A percentile compares a stretch with the other conserved stretches of the same genome.
These are phyloP conservation scores for Rhizopogon vinicolor DNA, from an alignment of 768 basidiomycete genomes.

Conservation along the genomic window DNA sequence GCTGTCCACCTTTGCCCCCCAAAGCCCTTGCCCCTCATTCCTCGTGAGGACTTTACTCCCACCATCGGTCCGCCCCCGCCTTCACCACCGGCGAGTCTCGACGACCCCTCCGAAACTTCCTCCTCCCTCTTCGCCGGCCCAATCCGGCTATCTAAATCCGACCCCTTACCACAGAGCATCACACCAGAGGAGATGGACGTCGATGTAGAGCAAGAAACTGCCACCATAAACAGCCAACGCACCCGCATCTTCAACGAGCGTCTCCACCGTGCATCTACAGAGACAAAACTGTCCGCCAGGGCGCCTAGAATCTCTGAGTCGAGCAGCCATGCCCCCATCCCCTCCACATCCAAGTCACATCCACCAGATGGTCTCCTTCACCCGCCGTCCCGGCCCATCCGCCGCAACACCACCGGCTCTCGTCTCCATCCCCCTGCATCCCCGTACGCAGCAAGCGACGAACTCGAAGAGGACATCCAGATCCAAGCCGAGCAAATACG, in stretches of 20 bases:
- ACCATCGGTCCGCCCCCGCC: slow-evolving; percentile 54
- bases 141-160: slow-evolving; percentile 17
- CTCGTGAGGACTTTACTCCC: slow-evolving; percentile 9
- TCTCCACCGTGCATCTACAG: slow-evolving; percentile 46
- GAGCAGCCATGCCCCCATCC: slow-evolving; percentile 11
- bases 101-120: slow-evolving; percentile 17
- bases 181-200: slow-evolving; percentile 30
- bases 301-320: slow-evolving; percentile 16
- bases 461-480: slow-evolving; percentile 61
- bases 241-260: slow-evolving; percentile 19
- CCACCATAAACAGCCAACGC: slow-evolving; percentile 18
- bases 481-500: slow-evolving; percentile 87
- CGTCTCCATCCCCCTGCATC: slow-evolving; percentile 25
- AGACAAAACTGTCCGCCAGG: slow-evolving; percentile 37
- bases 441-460: slow-evolving; percentile 35
- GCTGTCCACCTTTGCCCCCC: slow-evolving; percentile 34
- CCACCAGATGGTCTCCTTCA: slow-evolving; percentile 48
- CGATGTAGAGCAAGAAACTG: slow-evolving; percentile 15
- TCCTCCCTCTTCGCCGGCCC: slow-evolving; percentile 25
- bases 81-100: slow-evolving; percentile 43
- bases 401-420: slow-evolving; percentile 73
- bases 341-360: slow-evolving; percentile 20
- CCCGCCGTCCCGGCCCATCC: slow-evolving; percentile 45
- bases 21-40: slow-evolving; percentile 30
- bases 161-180: slow-evolving; percentile 17